Conservation (phyloP, 768 basidiomycete species). For the Leucocoprinus leucothites region DNA sequence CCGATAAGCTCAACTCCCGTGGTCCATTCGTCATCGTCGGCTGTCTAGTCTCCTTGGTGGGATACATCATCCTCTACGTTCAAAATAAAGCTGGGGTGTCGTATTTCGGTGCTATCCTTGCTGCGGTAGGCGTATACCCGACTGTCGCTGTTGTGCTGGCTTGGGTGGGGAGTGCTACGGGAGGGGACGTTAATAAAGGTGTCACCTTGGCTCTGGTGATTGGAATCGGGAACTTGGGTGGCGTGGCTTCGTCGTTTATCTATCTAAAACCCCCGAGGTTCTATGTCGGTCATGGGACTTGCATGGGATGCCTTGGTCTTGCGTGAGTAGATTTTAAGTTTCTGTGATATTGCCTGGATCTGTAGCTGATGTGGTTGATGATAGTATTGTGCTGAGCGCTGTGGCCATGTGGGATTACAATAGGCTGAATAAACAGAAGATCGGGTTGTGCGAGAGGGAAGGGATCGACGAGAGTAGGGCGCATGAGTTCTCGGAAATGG, state of each 20-base stretch:
- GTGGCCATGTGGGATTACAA: conserved; percentile 49
- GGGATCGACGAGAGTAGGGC: conserved; percentile 37
- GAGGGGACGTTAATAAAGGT: conserved; percentile 45
- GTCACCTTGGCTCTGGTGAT: conserved; percentile 51
- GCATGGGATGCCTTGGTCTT: conserved; percentile 26
- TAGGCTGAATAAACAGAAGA: conserved; percentile 47
- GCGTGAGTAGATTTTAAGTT: conserved; percentile 25
- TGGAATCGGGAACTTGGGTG: conserved; percentile 53
- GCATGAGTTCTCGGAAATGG: conserved; percentile 45
- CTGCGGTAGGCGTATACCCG: conserved; percentile 51
- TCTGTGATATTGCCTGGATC: not conserved
- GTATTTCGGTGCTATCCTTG: conserved; percentile 47
- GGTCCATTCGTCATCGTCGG: conserved; percentile 49
- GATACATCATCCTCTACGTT: conserved; percentile 47
- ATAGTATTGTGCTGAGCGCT: conserved; percentile 32
- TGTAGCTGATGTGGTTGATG: too few relatives aligned
- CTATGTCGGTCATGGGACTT: conserved; percentile 33
- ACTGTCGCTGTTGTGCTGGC: conserved; percentile 45
- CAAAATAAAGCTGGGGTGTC: conserved; percentile 29
- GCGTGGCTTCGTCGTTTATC: conserved; percentile 38
- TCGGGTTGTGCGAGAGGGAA: conserved; percentile 37
- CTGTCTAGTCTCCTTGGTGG: conserved; percentile 41
- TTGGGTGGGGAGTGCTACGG: conserved; percentile 55
- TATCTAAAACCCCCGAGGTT: conserved; percentile 35
- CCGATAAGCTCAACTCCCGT: conserved; percentile 38